Conservation (phyloP, 73 alveolate species). For the Paramecium caudatum region DNA sequence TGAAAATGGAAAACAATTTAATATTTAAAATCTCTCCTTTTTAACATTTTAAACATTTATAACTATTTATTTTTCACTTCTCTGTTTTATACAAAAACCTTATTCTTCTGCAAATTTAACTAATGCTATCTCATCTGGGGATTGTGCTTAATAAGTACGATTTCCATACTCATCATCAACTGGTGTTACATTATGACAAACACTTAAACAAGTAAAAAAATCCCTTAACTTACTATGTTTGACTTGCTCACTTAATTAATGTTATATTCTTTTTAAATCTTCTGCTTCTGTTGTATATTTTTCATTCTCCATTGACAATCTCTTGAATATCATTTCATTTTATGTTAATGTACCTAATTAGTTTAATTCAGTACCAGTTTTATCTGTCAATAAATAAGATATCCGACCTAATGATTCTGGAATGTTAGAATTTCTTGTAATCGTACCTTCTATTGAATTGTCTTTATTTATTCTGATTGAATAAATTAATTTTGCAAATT, state of each 20-base stretch:
- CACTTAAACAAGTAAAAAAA: slow-evolving; percentile 78
- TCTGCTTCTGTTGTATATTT: slow-evolving; percentile 80
- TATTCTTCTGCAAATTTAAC: slow-evolving; percentile 91
- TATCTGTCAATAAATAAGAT: slow-evolving; percentile 93
- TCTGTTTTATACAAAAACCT: slow-evolving; percentile 79
- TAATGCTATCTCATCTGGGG: slow-evolving; percentile 97
- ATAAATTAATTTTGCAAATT: slow-evolving; percentile 91
- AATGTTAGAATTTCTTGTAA: slow-evolving; percentile 93
- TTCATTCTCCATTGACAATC: slow-evolving; percentile 86
- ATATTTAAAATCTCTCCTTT: slow-evolving; percentile 86
- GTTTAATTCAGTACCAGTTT: slow-evolving; percentile 89
- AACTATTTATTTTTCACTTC: slow-evolving; percentile 83
- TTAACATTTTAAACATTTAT: slow-evolving; percentile 75
- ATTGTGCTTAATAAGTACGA: slow-evolving; percentile 88
- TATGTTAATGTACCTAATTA: slow-evolving; percentile 92
- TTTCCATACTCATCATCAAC: slow-evolving; percentile 81
- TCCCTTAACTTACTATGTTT: slow-evolving; percentile 79
- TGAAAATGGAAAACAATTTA: slow-evolving; percentile 92
- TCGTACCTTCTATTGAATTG: slow-evolving; percentile 88
- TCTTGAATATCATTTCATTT: slow-evolving; percentile 97
- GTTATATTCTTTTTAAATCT: slow-evolving; percentile 74
- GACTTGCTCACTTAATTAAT: slow-evolving; percentile 56
- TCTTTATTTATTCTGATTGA: slow-evolving; percentile 87
- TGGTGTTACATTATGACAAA: slow-evolving; percentile 93
- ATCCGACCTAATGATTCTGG: slow-evolving; percentile 98